Evolutionary conservation across 139 green algal species (phyloP).

Genomic region (Pleodorina starrii): DNA sequence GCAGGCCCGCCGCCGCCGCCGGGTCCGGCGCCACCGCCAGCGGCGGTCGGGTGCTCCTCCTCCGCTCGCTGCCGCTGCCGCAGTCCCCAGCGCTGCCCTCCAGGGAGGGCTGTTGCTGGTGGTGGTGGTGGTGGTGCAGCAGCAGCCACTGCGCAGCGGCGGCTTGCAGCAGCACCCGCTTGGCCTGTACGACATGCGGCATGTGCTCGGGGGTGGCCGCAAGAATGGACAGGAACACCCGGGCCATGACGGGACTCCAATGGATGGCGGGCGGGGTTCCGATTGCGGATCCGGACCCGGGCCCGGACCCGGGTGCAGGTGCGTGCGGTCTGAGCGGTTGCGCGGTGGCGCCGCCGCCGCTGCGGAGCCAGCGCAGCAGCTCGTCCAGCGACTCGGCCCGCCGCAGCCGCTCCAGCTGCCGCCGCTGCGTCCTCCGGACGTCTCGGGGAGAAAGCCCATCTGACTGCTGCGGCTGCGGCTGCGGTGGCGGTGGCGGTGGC

Average conservation of each 20-base stretch:
- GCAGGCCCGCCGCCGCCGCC: not conserved
- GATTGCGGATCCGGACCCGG: too few relatives aligned
- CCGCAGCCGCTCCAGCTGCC: not conserved
- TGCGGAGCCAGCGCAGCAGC: not conserved
- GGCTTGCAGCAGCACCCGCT: not conserved
- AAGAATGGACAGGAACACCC: not conserved
- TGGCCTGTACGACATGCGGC: not conserved
- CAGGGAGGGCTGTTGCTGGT: not conserved
- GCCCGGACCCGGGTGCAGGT: too few relatives aligned
- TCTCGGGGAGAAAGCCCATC: too few relatives aligned
- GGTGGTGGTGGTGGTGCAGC: not conserved
- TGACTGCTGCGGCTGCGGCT: conserved; percentile 15
- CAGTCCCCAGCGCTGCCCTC: not conserved
- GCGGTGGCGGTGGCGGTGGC: not conserved
- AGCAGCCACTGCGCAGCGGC: conserved; percentile 2
- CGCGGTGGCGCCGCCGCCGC: not conserved
- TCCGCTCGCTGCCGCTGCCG: not conserved
- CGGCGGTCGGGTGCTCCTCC: not conserved
- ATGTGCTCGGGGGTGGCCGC: not conserved
- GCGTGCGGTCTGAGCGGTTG: too few relatives aligned
- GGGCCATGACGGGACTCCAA: not conserved
- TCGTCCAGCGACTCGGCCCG: not conserved
- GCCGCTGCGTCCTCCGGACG: not conserved
- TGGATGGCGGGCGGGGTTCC: not conserved
- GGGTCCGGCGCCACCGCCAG: not conserved